Evolutionary conservation across 176 grass and related monocot species (phyloP).

Genomic region (Melocanna baccifera): DNA sequence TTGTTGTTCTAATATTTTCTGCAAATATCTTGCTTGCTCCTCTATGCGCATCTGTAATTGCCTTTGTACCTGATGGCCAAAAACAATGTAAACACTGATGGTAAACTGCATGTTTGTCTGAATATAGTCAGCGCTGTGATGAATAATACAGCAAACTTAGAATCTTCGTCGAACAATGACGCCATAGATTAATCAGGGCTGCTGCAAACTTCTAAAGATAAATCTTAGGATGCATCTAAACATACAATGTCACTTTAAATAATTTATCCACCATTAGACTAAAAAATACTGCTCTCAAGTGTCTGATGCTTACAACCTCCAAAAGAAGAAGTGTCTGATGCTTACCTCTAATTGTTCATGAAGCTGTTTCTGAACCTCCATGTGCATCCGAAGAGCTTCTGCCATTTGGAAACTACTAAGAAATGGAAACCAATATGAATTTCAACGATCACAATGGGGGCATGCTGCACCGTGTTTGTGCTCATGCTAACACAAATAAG

Average conservation of each 20-base stretch:
- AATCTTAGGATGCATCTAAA: not conserved
- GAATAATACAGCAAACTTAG: not conserved
- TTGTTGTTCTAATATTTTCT: conserved; percentile 75
- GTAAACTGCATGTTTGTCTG: not conserved
- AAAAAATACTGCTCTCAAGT: not conserved
- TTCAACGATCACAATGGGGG: not conserved
- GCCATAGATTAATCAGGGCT: not conserved
- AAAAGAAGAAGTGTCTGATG: not conserved
- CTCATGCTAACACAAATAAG: not conserved
- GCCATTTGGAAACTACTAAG: conserved; percentile 53
- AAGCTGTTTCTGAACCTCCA: conserved; percentile 91
- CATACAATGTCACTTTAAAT: not conserved
- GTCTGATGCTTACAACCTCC: not conserved
- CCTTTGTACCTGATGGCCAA: conserved; percentile 62
- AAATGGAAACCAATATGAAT: not conserved
- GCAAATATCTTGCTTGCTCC: conserved; percentile 77
- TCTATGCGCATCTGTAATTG: conserved; percentile 72
- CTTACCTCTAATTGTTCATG: conserved; percentile 78
- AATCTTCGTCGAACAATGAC: not conserved
- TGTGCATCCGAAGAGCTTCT: conserved; percentile 79
- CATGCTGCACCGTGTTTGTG: not conserved
- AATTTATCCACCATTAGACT: not conserved
- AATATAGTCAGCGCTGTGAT: not conserved
- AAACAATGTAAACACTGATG: not conserved
- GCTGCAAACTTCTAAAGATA: not conserved